Base-by-base conservation (phyloP, 306 rosid species). In the Aeschynomene evenia region DNA sequence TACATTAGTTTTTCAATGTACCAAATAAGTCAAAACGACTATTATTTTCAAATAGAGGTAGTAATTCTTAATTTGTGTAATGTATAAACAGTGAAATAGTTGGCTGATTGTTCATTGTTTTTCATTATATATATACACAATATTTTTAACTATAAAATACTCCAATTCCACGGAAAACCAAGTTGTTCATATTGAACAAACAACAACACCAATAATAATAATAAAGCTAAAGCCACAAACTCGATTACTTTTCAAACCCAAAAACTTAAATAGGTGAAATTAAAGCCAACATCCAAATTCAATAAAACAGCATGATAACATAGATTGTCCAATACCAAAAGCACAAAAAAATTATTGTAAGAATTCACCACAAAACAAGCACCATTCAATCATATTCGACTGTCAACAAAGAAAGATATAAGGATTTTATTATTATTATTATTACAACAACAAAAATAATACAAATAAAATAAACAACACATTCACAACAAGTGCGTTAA, bases 181-280 rank as follows among this genome's bases (percentile, higher is more conserved):
- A 18, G 31, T 19, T 4, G 36, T 28, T 49, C 71, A 49, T n/a
- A n/a, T n/a, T n/a, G n/a, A n/a, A n/a, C n/a, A n/a, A n/a, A n/a
- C 57, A 29, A 24, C 40, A 16, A 65, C 43, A 57, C 15, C 3
- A 31, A 19, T 8, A 31, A 42, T 15, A 33, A 58, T 3, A 46
- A 48, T 29, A 18, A 3, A 65, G 46, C 46, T 48, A n/a, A 51
- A 70, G 29, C 1, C 68, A 33, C 46, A 58, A 62, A 79, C 42
- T 83, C 80, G 83, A 77, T 82, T 84, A 80, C 72, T 58, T 51
- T 77, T 62, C 48, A n/a, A 13, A 51, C 61, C 43, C 28, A 20
- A 65, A 46, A 28, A 26, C 11, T 4, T 18, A 46, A 46, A 65
- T 16, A 2, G 19, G 43, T 46, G 45, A 31, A 58, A n/a, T n/a